phyloP scores from a whole-genome alignment of 179 eudicot genomes.

The Nepenthes alata region DNA sequence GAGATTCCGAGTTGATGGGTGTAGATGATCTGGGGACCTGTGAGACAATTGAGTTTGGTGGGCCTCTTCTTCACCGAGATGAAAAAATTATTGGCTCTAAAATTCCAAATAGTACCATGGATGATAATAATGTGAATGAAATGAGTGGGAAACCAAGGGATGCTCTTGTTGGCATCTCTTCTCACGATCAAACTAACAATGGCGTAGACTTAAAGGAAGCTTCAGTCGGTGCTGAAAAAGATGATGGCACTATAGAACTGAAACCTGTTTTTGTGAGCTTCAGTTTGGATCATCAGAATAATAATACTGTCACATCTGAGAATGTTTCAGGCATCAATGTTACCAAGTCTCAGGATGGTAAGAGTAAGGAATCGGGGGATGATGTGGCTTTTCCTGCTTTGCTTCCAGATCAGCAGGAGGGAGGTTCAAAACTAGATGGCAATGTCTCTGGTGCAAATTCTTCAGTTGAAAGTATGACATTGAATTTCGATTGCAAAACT shows the following conservation, averaged over 20 bases:
- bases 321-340: slow-evolving; percentile 10
- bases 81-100: slow-evolving; percentile 11
- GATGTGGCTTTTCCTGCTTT: background rate
- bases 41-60: slow-evolving; percentile 7
- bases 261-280: slow-evolving; percentile 12
- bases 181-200: slow-evolving; percentile 16
- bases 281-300: slow-evolving; percentile 14
- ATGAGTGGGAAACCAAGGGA: slow-evolving; percentile 12
- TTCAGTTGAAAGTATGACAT: slow-evolving; percentile 8
- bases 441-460: background rate
- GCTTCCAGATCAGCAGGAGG: slow-evolving; percentile 1
- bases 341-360: slow-evolving; percentile 21
- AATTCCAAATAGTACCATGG: slow-evolving; percentile 11
- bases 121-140: slow-evolving; percentile 10
- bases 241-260: slow-evolving; percentile 6
- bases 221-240: slow-evolving; percentile 4
- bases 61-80: slow-evolving; percentile 8
- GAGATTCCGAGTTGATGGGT: slow-evolving; percentile 14
- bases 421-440: background rate
- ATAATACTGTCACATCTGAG: slow-evolving; percentile 6
- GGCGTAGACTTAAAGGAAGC: slow-evolving; percentile 19
- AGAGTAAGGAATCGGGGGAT: slow-evolving; percentile 3
- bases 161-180: slow-evolving; percentile 10
- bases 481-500: slow-evolving; percentile 8
- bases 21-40: slow-evolving; percentile 15